Conservation (phyloP, 163 green algal genomes). For the Dunaliella salina region DNA sequence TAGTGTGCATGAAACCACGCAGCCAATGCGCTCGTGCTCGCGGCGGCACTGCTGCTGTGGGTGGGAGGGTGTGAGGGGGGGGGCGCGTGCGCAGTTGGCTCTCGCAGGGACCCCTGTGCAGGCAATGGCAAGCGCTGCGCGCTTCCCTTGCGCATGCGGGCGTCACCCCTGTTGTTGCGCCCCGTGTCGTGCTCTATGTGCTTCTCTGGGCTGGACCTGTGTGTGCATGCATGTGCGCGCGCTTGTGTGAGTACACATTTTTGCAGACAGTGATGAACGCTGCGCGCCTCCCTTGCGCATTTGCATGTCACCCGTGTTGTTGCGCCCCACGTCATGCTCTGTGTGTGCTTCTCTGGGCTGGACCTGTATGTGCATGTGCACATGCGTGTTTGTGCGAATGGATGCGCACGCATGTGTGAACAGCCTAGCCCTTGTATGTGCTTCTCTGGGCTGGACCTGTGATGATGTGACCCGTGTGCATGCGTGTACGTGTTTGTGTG, state of each 20-base stretch:
- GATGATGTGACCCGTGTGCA: too few species aligned
- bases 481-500: too few species aligned
- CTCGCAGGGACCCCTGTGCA: too few species aligned
- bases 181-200: background rate
- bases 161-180: background rate
- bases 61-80: slow-evolving; percentile 5
- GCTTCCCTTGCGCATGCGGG: background rate
- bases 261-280: too few species aligned
- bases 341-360: slow-evolving; percentile 9
- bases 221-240: background rate
- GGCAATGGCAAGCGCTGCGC: too few species aligned
- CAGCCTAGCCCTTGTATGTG: too few species aligned
- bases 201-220: slow-evolving; percentile 11
- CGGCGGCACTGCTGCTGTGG: background rate
- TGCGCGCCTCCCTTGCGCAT: too few species aligned
- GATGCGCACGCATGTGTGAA: too few species aligned
- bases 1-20: slow-evolving; percentile 43
- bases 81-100: background rate
- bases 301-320: background rate
- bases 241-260: too few species aligned
- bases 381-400: too few species aligned
- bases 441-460: slow-evolving; percentile 11
- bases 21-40: slow-evolving; percentile 3
- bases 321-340: background rate
- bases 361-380: slow-evolving; percentile 6